Conservation (phyloP, 306 rosid species). For the Fagus sylvatica region DNA sequence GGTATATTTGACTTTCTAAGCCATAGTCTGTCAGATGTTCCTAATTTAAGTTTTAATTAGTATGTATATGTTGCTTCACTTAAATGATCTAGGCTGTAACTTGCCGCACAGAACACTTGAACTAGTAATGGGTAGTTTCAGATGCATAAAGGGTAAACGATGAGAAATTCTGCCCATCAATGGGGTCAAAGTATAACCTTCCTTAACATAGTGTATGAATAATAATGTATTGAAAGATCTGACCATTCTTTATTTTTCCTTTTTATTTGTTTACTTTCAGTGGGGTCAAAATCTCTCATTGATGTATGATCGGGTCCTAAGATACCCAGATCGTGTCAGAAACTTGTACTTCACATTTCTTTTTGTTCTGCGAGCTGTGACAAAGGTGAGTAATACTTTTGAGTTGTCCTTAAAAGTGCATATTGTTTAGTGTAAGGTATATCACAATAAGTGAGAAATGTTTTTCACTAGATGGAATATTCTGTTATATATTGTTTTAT, state of each 20-base stretch:
- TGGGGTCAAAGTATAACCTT: not conserved
- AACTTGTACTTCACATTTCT: constrained; percentile 93
- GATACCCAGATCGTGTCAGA: constrained; percentile 85
- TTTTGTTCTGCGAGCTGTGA: constrained; percentile 93
- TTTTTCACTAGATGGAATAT: not conserved
- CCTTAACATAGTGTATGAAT: not conserved
- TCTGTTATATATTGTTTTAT: not conserved
- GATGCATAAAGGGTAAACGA: not conserved
- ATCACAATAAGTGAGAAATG: not conserved
- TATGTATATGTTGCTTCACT: not conserved
- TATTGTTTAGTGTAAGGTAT: not conserved
- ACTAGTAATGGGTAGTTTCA: not conserved
- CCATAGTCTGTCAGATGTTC: not conserved
- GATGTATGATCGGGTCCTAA: constrained; percentile 77
- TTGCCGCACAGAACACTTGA: not conserved
- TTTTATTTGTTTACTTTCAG: constrained; percentile 43
- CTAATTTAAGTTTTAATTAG: not conserved
- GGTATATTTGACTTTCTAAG: not conserved
- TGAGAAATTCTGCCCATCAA: not conserved
- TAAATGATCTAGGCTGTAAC: not conserved
- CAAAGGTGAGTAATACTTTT: constrained; percentile 63
- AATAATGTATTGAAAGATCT: constrained; percentile 12
- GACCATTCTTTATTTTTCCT: constrained; percentile 14
- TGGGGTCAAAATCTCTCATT: constrained; percentile 86
- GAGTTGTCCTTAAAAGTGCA: not conserved